Evolutionary conservation across 2,329 filamentous ascomycete species (phyloP).

Genomic region (Sclerotinia sclerotiorum): DNA sequence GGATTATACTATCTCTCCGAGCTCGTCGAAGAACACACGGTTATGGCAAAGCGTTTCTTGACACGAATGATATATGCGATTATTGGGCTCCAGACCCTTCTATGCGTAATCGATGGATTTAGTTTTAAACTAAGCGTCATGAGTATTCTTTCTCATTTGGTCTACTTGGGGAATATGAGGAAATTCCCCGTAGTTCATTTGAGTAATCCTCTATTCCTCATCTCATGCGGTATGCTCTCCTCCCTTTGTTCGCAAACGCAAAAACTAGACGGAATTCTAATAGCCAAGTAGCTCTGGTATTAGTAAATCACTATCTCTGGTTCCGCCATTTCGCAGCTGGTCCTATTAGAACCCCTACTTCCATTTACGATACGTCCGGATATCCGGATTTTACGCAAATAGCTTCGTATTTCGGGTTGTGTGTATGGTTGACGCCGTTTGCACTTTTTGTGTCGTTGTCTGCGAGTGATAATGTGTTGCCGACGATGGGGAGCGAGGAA

Average conservation of each 20-base stretch:
- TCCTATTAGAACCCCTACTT: conserved; percentile 58
- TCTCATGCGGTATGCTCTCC: conserved; percentile 69
- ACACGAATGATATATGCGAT: conserved; percentile 81
- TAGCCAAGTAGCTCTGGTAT: conserved; percentile 65
- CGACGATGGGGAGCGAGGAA: conserved; percentile 80
- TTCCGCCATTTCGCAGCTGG: conserved; percentile 83
- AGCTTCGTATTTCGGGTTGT: conserved; percentile 91
- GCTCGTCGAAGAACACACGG: conserved; percentile 96
- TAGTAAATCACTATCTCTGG: conserved; percentile 93
- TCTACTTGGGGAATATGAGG: conserved; percentile 86
- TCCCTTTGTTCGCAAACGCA: background rate
- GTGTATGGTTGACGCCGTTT: conserved; percentile 96
- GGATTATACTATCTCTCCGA: conserved; percentile 98
- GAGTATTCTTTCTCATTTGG: conserved; percentile 74
- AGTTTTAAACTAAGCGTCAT: conserved; percentile 72
- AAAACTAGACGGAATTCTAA: background rate
- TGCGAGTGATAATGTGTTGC: conserved; percentile 91
- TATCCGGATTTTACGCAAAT: conserved; percentile 90
- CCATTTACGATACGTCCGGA: conserved; percentile 61
- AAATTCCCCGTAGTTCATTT: conserved; percentile 77
- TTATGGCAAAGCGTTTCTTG: conserved; percentile 84
- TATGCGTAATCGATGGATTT: conserved; percentile 82
- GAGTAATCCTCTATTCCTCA: conserved; percentile 80
- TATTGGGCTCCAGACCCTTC: conserved; percentile 69
- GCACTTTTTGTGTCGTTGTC: conserved; percentile 91